A percentile compares a stretch with the other conserved stretches of the same genome.
Evolutionary conservation across 495 filamentous ascomycete species (phyloP).

Genomic region (Tetracladium marchalianum): DNA sequence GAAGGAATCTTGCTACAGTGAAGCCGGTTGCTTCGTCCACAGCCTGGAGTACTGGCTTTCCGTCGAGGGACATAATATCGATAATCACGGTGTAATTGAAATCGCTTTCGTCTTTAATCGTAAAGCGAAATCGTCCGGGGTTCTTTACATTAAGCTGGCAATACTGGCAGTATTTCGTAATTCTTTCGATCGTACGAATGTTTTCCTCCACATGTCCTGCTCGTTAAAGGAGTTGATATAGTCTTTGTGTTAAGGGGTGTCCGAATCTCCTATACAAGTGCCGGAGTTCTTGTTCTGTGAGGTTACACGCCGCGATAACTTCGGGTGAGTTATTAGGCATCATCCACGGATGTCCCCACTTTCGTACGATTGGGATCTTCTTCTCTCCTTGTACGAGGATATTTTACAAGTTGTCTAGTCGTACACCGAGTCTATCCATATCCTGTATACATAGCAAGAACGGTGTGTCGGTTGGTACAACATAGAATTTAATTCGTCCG

Average conservation of each 20-base stretch:
- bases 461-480: not conserved
- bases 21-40: slow-evolving; percentile 1
- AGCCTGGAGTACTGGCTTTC: not conserved
- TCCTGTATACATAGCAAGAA: not conserved
- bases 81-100: slow-evolving; percentile 11
- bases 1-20: slow-evolving; percentile 2
- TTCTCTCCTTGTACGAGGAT: not conserved
- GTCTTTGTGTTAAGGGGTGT: not conserved
- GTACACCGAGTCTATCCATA: not conserved
- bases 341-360: not conserved
- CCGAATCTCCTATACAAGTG: not conserved
- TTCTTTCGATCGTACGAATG: not conserved
- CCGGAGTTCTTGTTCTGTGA: not conserved
- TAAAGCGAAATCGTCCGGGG: slow-evolving; percentile 8
- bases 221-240: not conserved
- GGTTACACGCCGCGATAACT: not conserved
- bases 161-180: slow-evolving; percentile 2
- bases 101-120: slow-evolving; percentile 5
- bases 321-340: not conserved
- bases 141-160: not conserved
- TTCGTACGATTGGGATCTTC: not conserved
- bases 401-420: not conserved
- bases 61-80: slow-evolving; percentile 8
- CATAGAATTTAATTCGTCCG: not conserved
- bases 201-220: not conserved